Evolutionary conservation across 2,329 filamentous ascomycete species (phyloP).

Genomic region (Cytospora mali): DNA sequence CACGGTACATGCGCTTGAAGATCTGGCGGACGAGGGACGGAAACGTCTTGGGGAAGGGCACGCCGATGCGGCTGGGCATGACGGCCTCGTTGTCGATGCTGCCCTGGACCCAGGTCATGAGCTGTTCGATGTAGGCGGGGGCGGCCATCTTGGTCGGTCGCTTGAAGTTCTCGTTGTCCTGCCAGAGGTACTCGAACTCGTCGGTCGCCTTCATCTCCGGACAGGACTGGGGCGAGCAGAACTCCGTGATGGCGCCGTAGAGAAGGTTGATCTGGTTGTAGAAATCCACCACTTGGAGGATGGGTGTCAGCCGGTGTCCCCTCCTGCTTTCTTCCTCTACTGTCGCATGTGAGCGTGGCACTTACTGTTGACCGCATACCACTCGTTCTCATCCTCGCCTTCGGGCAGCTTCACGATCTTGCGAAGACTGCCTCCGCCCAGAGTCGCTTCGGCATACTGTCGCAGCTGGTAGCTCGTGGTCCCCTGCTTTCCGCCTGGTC

Average conservation of each 20-base stretch:
- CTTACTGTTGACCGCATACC: slow-evolving; percentile 95
- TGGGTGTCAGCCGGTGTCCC: not conserved
- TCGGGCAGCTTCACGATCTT: slow-evolving; percentile 98
- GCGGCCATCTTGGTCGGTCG: slow-evolving; percentile 97
- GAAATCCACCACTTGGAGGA: slow-evolving; percentile 85
- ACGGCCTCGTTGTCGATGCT: slow-evolving; percentile 95
- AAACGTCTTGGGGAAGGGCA: slow-evolving; percentile 94
- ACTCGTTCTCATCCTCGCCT: slow-evolving; percentile 96
- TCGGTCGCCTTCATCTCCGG: slow-evolving; percentile 99
- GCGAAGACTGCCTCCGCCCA: slow-evolving; percentile 89
- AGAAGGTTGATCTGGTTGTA: slow-evolving; percentile 99
- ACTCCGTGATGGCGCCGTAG: slow-evolving; percentile 98
- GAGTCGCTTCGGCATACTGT: slow-evolving; percentile 96
- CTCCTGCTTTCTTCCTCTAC: not conserved
- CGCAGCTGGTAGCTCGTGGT: slow-evolving; percentile 86
- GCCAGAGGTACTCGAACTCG: slow-evolving; percentile 99
- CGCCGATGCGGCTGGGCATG: slow-evolving; percentile 92
- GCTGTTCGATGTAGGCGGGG: slow-evolving; percentile 94
- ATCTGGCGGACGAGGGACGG: slow-evolving; percentile 87
- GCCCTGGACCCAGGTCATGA: slow-evolving; percentile 95
- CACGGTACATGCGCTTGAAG: slow-evolving; percentile 98
- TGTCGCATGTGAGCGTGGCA: slow-evolving; percentile 35
- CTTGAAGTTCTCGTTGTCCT: slow-evolving; percentile 92
- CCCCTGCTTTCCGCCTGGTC: slow-evolving; percentile 81
- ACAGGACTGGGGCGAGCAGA: slow-evolving; percentile 95